These are phyloP conservation scores for Metschnikowia reukaufii DNA, from an alignment of 805 yeast genomes.

Conservation along the genomic window DNA sequence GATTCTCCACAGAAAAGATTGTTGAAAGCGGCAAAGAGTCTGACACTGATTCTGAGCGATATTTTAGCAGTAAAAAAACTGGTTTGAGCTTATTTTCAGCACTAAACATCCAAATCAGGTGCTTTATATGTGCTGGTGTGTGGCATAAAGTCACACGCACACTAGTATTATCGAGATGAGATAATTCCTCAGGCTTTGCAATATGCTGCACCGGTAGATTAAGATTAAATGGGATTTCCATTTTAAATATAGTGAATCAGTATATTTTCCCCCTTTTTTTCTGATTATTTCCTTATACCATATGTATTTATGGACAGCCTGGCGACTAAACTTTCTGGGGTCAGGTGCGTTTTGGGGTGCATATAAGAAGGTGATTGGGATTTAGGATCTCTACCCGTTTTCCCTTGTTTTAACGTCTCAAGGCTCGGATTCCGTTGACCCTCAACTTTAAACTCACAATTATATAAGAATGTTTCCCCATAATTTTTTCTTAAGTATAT, in stretches of 20 bases:
- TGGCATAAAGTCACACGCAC: constrained; percentile 28
- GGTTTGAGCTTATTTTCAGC: constrained; percentile 27
- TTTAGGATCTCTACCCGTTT: no score
- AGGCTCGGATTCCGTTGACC: no score
- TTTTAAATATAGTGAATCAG: constrained; percentile 1
- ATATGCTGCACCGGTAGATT: constrained; percentile 8
- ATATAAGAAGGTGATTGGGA: background rate
- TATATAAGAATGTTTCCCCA: no score
- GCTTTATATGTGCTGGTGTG: constrained; percentile 23
- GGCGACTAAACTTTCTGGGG: constrained; percentile 1
- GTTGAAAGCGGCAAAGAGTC: constrained; percentile 18
- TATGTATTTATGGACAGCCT: no score
- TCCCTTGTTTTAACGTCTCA: no score
- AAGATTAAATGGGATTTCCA: constrained; percentile 15
- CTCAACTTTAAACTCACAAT: no score
- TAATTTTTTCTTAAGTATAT: no score
- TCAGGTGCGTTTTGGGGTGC: no score
- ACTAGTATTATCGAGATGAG: background rate
- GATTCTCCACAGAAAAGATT: constrained; percentile 11
- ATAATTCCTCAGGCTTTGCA: background rate
- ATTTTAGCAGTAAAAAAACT: constrained; percentile 20
- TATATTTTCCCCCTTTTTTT: background rate
- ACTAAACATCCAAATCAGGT: constrained; percentile 33
- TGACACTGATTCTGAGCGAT: constrained; percentile 11
- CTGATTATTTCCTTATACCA: no score